Evolutionary conservation across 306 rosid genomes (phyloP).

Genomic region (barrel medic (Medicago truncatula)): DNA sequence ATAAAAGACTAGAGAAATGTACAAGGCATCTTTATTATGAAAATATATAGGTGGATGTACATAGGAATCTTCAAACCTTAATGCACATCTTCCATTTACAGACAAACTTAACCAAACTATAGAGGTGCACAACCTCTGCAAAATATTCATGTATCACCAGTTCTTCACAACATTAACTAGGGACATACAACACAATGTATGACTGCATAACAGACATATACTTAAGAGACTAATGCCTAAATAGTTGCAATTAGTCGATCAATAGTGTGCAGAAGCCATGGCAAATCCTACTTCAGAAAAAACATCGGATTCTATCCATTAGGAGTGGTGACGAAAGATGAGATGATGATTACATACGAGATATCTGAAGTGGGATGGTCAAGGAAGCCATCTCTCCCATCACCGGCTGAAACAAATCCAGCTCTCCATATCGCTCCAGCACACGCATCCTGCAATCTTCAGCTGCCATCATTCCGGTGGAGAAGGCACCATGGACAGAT

Average conservation of each 20-base stretch:
- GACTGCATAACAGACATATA: background rate
- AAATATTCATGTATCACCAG: constrained; percentile 26
- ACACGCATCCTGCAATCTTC: constrained; percentile 99
- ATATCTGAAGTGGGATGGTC: constrained; percentile 73
- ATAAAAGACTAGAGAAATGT: background rate
- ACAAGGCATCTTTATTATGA: background rate
- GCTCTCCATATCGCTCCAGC: constrained; percentile 90
- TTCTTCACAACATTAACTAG: constrained; percentile 22
- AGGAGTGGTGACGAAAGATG: constrained; percentile 22
- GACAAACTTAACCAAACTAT: background rate
- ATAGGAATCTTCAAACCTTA: constrained; percentile 16
- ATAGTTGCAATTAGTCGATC: constrained; percentile 6
- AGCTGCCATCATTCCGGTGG: constrained; percentile 95
- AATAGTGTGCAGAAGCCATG: background rate
- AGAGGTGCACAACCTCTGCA: background rate
- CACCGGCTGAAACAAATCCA: constrained; percentile 80
- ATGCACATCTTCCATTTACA: background rate
- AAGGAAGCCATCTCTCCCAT: constrained; percentile 79
- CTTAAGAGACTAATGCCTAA: background rate
- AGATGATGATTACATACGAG: constrained; percentile 67
- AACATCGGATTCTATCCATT: background rate
- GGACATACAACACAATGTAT: background rate
- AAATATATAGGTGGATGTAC: constrained; percentile 9
- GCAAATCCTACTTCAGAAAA: background rate
- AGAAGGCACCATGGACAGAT: constrained; percentile 92